Evolutionary conservation across 352 stramenopile species (phyloP).

Genomic region (Globisporangium abappressorium): DNA sequence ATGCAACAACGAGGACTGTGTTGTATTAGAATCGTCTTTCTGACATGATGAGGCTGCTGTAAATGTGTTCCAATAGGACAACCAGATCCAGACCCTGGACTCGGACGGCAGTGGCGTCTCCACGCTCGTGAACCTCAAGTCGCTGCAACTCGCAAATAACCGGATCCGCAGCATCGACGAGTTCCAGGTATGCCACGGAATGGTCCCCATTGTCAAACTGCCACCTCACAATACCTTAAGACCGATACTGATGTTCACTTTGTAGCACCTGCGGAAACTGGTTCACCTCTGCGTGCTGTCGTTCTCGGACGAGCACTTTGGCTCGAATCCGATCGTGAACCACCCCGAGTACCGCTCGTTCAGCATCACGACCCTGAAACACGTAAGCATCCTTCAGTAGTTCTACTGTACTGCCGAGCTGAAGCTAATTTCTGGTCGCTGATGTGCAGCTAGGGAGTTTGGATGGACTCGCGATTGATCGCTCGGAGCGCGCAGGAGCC

Average conservation of each 20-base stretch:
- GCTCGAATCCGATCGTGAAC: conserved; percentile 64
- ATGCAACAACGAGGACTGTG: not conserved
- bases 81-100: conserved; percentile 49
- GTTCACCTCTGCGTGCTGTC: conserved; percentile 52
- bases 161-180: conserved; percentile 66
- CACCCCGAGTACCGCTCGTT: conserved; percentile 73
- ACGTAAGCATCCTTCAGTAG: conserved; percentile 27
- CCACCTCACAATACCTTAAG: no score
- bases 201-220: no score
- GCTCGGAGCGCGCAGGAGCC: conserved; percentile 32
- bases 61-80: conserved; percentile 33
- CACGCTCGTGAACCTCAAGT: conserved; percentile 66
- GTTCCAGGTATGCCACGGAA: conserved; percentile 27
- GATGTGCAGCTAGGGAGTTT: conserved; percentile 36
- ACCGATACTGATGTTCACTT: not conserved
- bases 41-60: not conserved
- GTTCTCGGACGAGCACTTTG: conserved; percentile 84
- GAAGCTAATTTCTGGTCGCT: not conserved
- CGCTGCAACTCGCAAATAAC: conserved; percentile 75
- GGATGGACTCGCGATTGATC: conserved; percentile 42
- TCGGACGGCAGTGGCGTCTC: conserved; percentile 40
- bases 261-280: conserved; percentile 48
- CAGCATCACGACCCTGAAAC: conserved; percentile 60
- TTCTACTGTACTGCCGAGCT: not conserved
- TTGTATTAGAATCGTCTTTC: not conserved